Conservation (phyloP, 179 eudicot genomes). For the Beta lomatogona region DNA sequence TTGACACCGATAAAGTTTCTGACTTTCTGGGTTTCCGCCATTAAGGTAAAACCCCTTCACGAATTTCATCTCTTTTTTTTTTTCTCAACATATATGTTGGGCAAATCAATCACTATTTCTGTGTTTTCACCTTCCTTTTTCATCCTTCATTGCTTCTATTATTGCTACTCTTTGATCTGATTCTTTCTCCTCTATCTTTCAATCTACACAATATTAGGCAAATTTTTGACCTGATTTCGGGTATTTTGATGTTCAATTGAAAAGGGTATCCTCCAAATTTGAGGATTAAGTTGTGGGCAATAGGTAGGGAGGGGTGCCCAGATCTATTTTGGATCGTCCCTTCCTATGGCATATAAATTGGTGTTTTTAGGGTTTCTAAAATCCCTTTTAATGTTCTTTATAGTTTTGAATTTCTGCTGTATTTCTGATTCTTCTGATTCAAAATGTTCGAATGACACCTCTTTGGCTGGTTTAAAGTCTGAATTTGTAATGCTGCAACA, state of each 20-base stretch:
- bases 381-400: constrained; percentile 13
- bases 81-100: constrained; percentile 12
- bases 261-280: constrained; percentile 27
- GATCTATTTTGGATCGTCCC: constrained; percentile 29
- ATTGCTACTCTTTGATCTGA: too few relatives aligned
- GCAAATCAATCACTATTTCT: background rate
- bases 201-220: too few relatives aligned
- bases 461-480: constrained; percentile 51
- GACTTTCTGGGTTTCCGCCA: too few relatives aligned
- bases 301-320: constrained; percentile 30
- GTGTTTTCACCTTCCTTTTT: background rate
- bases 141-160: background rate
- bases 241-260: constrained; percentile 24
- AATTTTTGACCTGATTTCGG: background rate
- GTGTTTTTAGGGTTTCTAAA: constrained; percentile 19
- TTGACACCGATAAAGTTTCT: too few relatives aligned
- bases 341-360: constrained; percentile 34
- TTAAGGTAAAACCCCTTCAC: background rate
- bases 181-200: background rate
- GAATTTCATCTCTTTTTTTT: constrained; percentile 5
- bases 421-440: constrained; percentile 34
- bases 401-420: constrained; percentile 29
- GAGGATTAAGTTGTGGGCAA: background rate
- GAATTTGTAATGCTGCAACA: constrained; percentile 81
- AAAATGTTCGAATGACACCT: constrained; percentile 48